Base-by-base conservation (phyloP, 768 basidiomycete genomes). In the Auricularia cornea region DNA sequence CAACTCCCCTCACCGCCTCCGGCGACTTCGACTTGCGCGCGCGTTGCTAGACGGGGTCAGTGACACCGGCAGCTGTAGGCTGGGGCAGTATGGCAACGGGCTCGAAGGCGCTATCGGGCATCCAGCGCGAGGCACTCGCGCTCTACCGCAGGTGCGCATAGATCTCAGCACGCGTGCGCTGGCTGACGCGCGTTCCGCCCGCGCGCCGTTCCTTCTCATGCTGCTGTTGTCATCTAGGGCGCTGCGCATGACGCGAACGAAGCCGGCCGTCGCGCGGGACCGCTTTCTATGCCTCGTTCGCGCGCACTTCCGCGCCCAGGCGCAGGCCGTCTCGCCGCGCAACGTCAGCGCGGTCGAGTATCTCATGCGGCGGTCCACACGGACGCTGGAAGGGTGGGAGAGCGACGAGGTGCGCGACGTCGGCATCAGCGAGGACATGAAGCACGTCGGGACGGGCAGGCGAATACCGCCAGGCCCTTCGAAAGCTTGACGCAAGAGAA, bases 281-380 rank as follows among this genome's bases (percentile, higher is more conserved):
- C 90, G 85, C 67, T 93, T 92, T 73, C 76, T 77, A 28, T 80
- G 90, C 56, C 83, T 83, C 70, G 77, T 89, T 33, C 87, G 84
- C 64, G 86, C 87, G 71, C 81, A 78, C 14, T 93, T 94, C 73
- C 87, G 77, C 70, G 77, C 77, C 5, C 86, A 87, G 68, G 86
- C 88, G 3, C 69, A 78, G 3, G 76, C 76, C 1, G 78, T 90
- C 29, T 83, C 87, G 3, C 81, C 87, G 4, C 83, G 88, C 12
- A 82, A 90, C 62, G 78, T 92, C 64, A 79, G 80, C 62, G 83
- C 82, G 10, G 82, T 93, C 40, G 91, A 94, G 68, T 87, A 92
- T 71, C 77, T 92, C 35, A 70, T 94, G n/a, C 81, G 91, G 56
- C 83, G 61, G 88, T 88, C 2, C 73, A 68, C 59, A 78, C 85